Percentiles rank a stretch among this genome's conserved stretches.
phyloP scores from a whole-genome alignment of 1,139 yeast genomes.

The Geotrichum fermentans region DNA sequence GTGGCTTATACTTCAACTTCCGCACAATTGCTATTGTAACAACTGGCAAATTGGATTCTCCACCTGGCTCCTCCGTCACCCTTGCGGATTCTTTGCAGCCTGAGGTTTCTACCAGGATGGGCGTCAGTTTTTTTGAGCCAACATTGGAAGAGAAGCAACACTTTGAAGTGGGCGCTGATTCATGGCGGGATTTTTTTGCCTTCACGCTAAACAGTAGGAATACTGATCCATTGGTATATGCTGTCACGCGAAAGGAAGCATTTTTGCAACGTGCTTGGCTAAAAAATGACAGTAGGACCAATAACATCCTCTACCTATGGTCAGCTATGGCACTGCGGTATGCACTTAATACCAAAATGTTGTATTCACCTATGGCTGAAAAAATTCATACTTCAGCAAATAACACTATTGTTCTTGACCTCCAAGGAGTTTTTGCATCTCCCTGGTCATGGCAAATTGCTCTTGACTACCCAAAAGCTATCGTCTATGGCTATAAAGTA shows the following conservation, averaged over 20 bases:
- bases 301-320: slow-evolving; percentile 32
- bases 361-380: slow-evolving; percentile 21
- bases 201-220: slow-evolving; percentile 30
- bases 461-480: slow-evolving; percentile 36
- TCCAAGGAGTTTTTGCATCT: slow-evolving; percentile 34
- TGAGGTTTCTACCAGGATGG: too few relatives aligned
- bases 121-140: too few relatives aligned
- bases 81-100: too few relatives aligned
- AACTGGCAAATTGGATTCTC: too few relatives aligned
- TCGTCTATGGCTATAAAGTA: slow-evolving; percentile 35
- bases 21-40: too few relatives aligned
- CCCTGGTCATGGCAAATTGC: slow-evolving; percentile 44
- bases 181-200: too few relatives aligned
- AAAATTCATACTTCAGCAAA: background rate
- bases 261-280: slow-evolving; percentile 29
- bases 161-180: too few relatives aligned
- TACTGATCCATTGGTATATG: slow-evolving; percentile 34
- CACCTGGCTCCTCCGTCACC: too few relatives aligned
- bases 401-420: slow-evolving; percentile 26
- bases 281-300: background rate
- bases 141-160: too few relatives aligned
- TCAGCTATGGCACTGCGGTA: slow-evolving; percentile 34
- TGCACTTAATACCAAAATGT: slow-evolving; percentile 27
- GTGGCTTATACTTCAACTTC: too few relatives aligned
- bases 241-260: slow-evolving; percentile 34